phyloP scores from a whole-genome alignment of 108 stramenopile species.

The Cyclotella choctawhatcheeana region DNA sequence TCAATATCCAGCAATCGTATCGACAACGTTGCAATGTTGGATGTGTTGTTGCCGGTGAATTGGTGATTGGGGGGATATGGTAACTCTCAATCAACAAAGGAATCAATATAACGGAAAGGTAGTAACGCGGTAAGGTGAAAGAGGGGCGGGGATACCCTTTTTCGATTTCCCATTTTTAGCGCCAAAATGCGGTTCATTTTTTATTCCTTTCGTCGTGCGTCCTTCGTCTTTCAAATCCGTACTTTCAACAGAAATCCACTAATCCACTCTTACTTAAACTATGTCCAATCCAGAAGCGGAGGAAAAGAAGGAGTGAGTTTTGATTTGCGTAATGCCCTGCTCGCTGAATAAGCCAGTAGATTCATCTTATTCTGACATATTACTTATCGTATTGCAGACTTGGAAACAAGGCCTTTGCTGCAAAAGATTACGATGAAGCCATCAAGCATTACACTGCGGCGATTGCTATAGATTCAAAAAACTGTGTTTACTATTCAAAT shows the following conservation, averaged over 20 bases:
- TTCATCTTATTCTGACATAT: too few species aligned
- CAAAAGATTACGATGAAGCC: constrained; percentile 83
- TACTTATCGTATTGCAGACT: constrained; percentile 56
- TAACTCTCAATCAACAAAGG: too few species aligned
- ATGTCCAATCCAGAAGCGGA: constrained; percentile 55
- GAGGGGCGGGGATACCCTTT: too few species aligned
- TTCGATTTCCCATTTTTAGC: neutral
- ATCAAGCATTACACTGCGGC: constrained; percentile 89
- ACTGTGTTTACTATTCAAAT: constrained; percentile 93
- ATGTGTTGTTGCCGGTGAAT: neutral
- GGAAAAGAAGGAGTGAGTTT: constrained; percentile 56
- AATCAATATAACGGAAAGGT: neutral
- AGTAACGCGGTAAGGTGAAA: constrained; percentile 22
- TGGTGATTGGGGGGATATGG: neutral
- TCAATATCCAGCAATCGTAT: too few species aligned
- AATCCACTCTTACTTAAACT: too few species aligned
- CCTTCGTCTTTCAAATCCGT: too few species aligned
- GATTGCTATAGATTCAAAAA: constrained; percentile 83
- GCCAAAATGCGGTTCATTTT: too few species aligned
- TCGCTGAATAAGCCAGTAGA: neutral
- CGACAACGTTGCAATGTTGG: neutral
- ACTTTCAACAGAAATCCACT: too few species aligned
- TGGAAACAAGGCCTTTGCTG: constrained; percentile 88
- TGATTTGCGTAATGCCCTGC: neutral
- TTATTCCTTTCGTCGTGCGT: too few species aligned